Evolutionary conservation across 176 grass and related monocot species (phyloP).

Genomic region (Microstegium vimineum): DNA sequence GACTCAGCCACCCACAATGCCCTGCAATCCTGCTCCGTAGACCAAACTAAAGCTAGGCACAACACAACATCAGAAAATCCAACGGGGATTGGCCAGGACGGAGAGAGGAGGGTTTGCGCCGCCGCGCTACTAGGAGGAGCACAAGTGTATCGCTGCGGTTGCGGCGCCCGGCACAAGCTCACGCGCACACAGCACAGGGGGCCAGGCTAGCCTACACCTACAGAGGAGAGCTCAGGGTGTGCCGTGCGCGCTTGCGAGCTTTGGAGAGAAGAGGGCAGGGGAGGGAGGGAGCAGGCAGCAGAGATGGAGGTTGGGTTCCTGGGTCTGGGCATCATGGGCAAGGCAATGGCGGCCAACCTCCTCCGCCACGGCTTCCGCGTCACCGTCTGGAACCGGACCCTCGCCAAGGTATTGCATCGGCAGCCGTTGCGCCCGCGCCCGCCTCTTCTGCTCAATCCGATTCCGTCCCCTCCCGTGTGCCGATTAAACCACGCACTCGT

Average conservation of each 20-base stretch:
- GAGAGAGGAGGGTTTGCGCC: not conserved
- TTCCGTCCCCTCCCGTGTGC: not conserved
- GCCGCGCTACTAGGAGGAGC: not conserved
- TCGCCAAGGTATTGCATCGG: constrained; percentile 47
- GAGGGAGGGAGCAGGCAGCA: not conserved
- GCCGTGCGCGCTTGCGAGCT: not conserved
- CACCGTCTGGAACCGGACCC: constrained; percentile 96
- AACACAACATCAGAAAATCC: not conserved
- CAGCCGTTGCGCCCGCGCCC: not conserved
- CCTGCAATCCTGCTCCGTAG: not conserved
- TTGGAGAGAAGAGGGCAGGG: not conserved
- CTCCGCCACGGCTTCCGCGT: constrained; percentile 77
- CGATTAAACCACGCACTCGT: not conserved
- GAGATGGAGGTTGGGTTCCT: constrained; percentile 94
- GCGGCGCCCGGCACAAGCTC: not conserved
- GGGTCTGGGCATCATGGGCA: constrained; percentile 95
- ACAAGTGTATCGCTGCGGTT: not conserved
- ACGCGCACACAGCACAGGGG: no score
- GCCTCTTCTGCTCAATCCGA: not conserved
- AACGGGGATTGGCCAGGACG: not conserved
- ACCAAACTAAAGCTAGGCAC: no score
- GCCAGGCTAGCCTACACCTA: not conserved
- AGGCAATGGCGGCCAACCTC: constrained; percentile 88
- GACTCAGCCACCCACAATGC: no score
- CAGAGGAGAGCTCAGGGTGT: not conserved